These are phyloP conservation scores for Eragrostis tef DNA, from an alignment of 202 grass and related monocot genomes.

Conservation along the genomic window DNA sequence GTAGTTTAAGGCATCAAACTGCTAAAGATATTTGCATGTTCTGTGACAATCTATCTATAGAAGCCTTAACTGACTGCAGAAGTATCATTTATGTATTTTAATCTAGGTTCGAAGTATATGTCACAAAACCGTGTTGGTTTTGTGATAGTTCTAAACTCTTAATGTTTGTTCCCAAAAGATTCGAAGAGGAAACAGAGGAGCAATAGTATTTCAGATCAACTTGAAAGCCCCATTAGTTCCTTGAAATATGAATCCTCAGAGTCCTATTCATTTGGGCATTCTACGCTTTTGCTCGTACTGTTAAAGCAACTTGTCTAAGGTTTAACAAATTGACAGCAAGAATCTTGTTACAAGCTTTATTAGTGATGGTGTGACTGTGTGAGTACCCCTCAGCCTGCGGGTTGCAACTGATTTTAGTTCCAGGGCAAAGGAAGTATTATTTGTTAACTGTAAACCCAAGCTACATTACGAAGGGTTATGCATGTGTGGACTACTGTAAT, in stretches of 20 bases:
- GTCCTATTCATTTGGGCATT: not conserved
- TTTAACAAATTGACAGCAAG: not conserved
- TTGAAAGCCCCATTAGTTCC: not conserved
- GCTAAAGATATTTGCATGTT: conserved; percentile 29
- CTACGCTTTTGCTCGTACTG: not conserved
- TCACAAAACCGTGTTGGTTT: not conserved
- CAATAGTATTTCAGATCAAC: conserved; percentile 14
- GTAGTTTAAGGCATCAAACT: not conserved
- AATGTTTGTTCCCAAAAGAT: conserved; percentile 27
- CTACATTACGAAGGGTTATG: conserved; percentile 1
- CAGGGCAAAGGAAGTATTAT: not conserved
- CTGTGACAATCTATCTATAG: not conserved
- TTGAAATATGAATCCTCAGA: conserved; percentile 14
- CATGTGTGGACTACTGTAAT: conserved; percentile 36
- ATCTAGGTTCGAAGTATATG: too few relatives aligned
- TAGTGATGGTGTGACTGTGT: not conserved
- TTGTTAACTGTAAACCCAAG: not conserved
- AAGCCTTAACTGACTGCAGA: conserved; percentile 35
- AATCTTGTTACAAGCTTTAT: not conserved
- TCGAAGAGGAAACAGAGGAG: conserved; percentile 22
- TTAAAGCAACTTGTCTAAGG: not conserved
- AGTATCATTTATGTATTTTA: not conserved
- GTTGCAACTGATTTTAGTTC: not conserved
- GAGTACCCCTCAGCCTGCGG: not conserved
- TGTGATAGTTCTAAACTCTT: conserved; percentile 20